These are phyloP conservation scores for Penicillium pulvis DNA, from an alignment of 495 filamentous ascomycete genomes.

Conservation along the genomic window DNA sequence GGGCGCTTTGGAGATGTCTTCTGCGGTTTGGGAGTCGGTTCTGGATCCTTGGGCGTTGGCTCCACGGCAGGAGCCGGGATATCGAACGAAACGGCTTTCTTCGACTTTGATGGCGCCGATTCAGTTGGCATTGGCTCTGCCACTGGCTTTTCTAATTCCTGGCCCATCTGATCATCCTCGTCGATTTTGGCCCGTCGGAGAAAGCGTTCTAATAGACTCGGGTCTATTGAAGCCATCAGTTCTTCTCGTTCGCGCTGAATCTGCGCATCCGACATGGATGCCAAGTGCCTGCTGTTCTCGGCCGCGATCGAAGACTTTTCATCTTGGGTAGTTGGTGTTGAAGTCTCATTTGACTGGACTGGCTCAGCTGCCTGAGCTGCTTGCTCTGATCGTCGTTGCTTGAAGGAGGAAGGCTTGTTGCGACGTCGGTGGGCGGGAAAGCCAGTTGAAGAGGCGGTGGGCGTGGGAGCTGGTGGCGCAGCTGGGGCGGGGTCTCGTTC, in stretches of 20 bases:
- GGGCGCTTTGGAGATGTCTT: slow-evolving; percentile 25
- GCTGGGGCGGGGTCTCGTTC: slow-evolving; percentile 63
- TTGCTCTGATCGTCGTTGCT: slow-evolving; percentile 57
- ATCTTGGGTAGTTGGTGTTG: slow-evolving; percentile 30
- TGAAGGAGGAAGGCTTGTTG: slow-evolving; percentile 71
- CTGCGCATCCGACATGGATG: slow-evolving; percentile 77
- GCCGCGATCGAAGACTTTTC: slow-evolving; percentile 72
- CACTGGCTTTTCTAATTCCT: neutral
- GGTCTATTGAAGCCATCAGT: slow-evolving; percentile 66
- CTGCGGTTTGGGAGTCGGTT: slow-evolving; percentile 8
- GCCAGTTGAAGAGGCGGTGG: slow-evolving; percentile 57
- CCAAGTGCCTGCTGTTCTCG: slow-evolving; percentile 75
- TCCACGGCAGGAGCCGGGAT: slow-evolving; percentile 14
- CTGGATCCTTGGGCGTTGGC: slow-evolving; percentile 8
- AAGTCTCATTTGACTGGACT: neutral
- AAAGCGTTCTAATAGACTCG: slow-evolving; percentile 72
- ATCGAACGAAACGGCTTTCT: slow-evolving; percentile 39
- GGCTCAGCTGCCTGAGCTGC: neutral
- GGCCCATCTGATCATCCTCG: slow-evolving; percentile 40
- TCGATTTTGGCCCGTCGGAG: slow-evolving; percentile 80
- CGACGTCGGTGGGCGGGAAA: slow-evolving; percentile 88
- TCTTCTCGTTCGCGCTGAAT: slow-evolving; percentile 78
- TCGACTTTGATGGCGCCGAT: slow-evolving; percentile 14
- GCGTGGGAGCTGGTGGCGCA: slow-evolving; percentile 60
- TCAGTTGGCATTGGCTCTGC: neutral